Base-by-base conservation (phyloP, 2,329 filamentous ascomycete species). In the Zymoseptoria pseudotritici region DNA sequence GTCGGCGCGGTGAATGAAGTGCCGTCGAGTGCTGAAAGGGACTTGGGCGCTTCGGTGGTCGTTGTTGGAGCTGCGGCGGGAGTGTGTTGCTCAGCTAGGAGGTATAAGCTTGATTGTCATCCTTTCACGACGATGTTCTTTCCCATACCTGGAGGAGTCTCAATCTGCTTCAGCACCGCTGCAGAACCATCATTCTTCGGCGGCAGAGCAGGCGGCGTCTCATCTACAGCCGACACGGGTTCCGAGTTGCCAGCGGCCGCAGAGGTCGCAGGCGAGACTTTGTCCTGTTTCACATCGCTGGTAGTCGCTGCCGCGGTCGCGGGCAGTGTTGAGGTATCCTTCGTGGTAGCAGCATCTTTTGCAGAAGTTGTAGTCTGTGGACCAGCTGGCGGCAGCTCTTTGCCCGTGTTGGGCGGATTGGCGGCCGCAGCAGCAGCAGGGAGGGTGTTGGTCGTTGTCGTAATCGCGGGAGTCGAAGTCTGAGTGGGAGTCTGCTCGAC, bases 391-490 rank as follows among this genome's bases (percentile, higher is more conserved):
- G 65, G 65, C 2, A 66, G 58, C 54, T 64, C 59, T 52, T 66
- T 65, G 54, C 63, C 63, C 50, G 59, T 65, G 55, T 65, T 59
- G 9, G 65, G 61, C n/a, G 61, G 59, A 21, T 55, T 50, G 20
- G 51, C 52, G n/a, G 10, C 46, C 11, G 36, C 36, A 13, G 36
- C 53, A 26, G 57, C 20, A 22, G 50, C 49, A 11, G 49, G 36
- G 8, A 53, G 17, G 13, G 58, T 51, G 17, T 50, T 56, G 26
- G 58, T 53, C 22, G 22, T n/a, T 21, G 55, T 49, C 52, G 42
- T 17, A 13, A 55, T 19, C 19, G 58, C 55, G 20, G 61, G 52
- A 22, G 53, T 26, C n/a, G 59, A 21, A 17, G 59, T 54, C n/a
- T 53, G 31, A 42, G 59, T 31, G 36, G 59, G 53, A 51, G 42